A percentile compares a stretch with the other conserved stretches of the same genome.
phyloP scores from a whole-genome alignment of 2,329 filamentous ascomycete species.

The Hypomyces perniciosus region DNA sequence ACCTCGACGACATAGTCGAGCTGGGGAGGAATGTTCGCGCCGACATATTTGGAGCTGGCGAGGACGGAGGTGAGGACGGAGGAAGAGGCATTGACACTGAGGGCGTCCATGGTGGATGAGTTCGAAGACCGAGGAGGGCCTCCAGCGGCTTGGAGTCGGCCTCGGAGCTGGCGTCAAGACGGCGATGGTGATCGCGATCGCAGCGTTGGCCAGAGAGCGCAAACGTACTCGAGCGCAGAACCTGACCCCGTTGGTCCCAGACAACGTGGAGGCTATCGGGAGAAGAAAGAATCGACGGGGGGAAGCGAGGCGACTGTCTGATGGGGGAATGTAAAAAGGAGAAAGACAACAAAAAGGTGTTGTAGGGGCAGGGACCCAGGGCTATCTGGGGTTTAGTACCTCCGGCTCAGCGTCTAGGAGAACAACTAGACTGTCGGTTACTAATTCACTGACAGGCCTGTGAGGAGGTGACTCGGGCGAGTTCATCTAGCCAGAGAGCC shows the following conservation, averaged over 20 bases:
- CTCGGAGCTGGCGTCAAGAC: background rate
- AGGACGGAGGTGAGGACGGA: slow-evolving; percentile 64
- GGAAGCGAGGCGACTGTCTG: slow-evolving; percentile 6
- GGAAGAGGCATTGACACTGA: slow-evolving; percentile 52
- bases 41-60: slow-evolving; percentile 51
- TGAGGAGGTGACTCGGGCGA: too few relatives aligned
- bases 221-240: too few relatives aligned
- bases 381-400: slow-evolving; percentile 9
- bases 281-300: slow-evolving; percentile 8
- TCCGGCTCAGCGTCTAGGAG: background rate
- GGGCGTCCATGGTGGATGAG: slow-evolving; percentile 40
- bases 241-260: background rate
- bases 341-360: slow-evolving; percentile 1
- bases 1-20: slow-evolving; percentile 49
- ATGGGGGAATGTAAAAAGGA: slow-evolving; percentile 5
- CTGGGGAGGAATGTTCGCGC: slow-evolving; percentile 47
- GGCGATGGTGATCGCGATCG: background rate
- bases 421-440: background rate
- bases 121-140: background rate
- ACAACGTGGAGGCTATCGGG: background rate
- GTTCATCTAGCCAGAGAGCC: too few relatives aligned
- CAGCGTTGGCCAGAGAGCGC: too few relatives aligned
- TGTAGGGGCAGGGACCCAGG: slow-evolving; percentile 3
- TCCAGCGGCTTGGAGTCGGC: background rate
- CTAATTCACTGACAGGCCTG: background rate